Base-by-base conservation (phyloP, 257 asterid genomes). In the Echium plantagineum region DNA sequence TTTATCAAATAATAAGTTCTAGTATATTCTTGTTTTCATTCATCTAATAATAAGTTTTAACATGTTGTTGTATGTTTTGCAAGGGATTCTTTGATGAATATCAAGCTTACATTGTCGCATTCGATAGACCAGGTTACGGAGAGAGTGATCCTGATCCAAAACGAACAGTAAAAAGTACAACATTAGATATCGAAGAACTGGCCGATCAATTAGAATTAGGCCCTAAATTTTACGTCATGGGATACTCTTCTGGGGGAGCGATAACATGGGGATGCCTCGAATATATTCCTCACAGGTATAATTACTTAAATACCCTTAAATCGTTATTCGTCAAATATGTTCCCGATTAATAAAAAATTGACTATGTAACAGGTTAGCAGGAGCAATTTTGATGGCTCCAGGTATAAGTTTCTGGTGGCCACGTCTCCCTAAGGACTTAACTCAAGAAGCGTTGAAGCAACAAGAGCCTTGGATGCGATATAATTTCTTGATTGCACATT, bases 261-360 rank as follows among this genome's bases (percentile, higher is more conserved):
- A 60, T 59, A 9, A 83, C 79, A 31, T 86, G 89, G 95, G 95
- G 95, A 42, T 83, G 91, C 80, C 91, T 81, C 59, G 69, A 81
- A 63, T 80, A 81, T 76, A 85, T 85, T 58, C 67, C 90, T 57
- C 80, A 81, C 60, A 71, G 86, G 94, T 85, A 69, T 6, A 57
- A 20, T 17, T 13, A 35, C 46, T 35, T 35, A 7, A 35, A 5
- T 35, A 35, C 46, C 9, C 46, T 35, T 35, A 7, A 7, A 1
- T 35, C 46, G n/a, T n/a, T n/a, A n/a, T n/a, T n/a, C n/a, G n/a
- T n/a, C n/a, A n/a, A n/a, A n/a, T n/a, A n/a, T n/a, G n/a, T n/a
- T n/a, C n/a, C n/a, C n/a, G n/a, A n/a, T n/a, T n/a, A n/a, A n/a
- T n/a, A n/a, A n/a, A n/a, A n/a, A n/a, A n/a, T n/a, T n/a, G n/a